Evolutionary conservation across 1,139 yeast species (phyloP).

Genomic region (Yueomyces sp.): DNA sequence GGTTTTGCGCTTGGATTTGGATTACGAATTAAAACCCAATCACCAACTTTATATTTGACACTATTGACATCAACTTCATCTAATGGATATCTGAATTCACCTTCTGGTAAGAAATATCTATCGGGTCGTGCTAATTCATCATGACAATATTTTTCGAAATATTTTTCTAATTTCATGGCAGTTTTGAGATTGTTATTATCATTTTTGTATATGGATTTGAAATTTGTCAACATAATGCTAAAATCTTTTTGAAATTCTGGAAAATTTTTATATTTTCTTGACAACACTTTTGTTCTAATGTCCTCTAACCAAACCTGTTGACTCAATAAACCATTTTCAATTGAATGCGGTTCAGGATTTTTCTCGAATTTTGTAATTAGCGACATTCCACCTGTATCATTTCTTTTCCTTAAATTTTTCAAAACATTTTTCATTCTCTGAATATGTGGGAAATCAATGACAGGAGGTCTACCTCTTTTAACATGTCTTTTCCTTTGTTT

Average conservation of each 20-base stretch:
- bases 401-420: slow-evolving; percentile 67
- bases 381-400: slow-evolving; percentile 39
- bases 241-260: slow-evolving; percentile 70
- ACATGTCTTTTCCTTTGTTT: slow-evolving; percentile 26
- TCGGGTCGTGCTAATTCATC: slow-evolving; percentile 75
- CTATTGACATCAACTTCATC: slow-evolving; percentile 66
- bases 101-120: slow-evolving; percentile 57
- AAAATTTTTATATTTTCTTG: slow-evolving; percentile 67
- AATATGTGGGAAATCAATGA: slow-evolving; percentile 88
- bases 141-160: slow-evolving; percentile 48
- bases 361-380: slow-evolving; percentile 58
- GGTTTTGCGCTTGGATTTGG: slow-evolving; percentile 83
- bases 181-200: slow-evolving; percentile 46
- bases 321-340: slow-evolving; percentile 59
- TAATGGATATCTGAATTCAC: slow-evolving; percentile 62
- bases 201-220: slow-evolving; percentile 52
- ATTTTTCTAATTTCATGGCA: slow-evolving; percentile 47
- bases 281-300: slow-evolving; percentile 72
- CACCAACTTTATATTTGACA: slow-evolving; percentile 72
- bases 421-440: slow-evolving; percentile 78
- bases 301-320: slow-evolving; percentile 74
- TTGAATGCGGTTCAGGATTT: slow-evolving; percentile 8
- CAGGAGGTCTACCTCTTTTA: slow-evolving; percentile 85
- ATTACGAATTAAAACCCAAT: slow-evolving; percentile 82
- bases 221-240: slow-evolving; percentile 61